Evolutionary conservation across 2,329 filamentous ascomycete genomes (phyloP), one percentile per base, ranked within the genome.

Genomic region (Aspergillus luchuensis): DNA sequence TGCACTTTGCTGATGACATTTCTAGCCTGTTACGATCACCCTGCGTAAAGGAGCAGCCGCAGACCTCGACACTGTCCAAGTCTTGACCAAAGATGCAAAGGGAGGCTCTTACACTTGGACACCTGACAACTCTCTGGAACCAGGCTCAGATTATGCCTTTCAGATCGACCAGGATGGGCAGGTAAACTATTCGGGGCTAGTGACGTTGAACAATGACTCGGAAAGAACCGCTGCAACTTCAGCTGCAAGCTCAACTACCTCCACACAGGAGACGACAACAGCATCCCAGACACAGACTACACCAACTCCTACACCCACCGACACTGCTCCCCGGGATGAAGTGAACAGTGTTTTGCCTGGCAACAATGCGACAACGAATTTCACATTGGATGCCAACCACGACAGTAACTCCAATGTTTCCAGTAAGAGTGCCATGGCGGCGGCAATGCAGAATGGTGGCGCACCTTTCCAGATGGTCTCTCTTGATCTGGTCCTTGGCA

Each of bases 171-270:
- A 87, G 70, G 81, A 78, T 60, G 74, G 70, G 43, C 62, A 73
- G 50, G 69, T 77, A 71, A 88, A 88, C 77, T 88, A 86, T 77
- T 84, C 80, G 49, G 82, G 80, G 48, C 79, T 79, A 30, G 79
- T 88, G 71, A 68, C 70, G 33, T 70, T 85, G 49, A 72, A 48
- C 1, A 23, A 60, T 38, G 33, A 74, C 38, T 79, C 79, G 43
- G 19, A 36, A 13, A 36, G 33, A 36, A 5, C 10, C 41, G 17
- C 41, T n/a, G 8, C 8, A 11, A 21, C 17, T 21, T 8, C 39
- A 10, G 47, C 58, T 19, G 17, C 60, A 49, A 4, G 23, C 56
- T 17, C 28, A 36, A 10, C 15, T 38, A 45, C 41, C 17, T 21
- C 41, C 17, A 45, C 41, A 13, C 41, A 45, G 17, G 41, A 45